These are phyloP conservation scores for Breynia disticha DNA, from an alignment of 441 rosid genomes.

Conservation along the genomic window DNA sequence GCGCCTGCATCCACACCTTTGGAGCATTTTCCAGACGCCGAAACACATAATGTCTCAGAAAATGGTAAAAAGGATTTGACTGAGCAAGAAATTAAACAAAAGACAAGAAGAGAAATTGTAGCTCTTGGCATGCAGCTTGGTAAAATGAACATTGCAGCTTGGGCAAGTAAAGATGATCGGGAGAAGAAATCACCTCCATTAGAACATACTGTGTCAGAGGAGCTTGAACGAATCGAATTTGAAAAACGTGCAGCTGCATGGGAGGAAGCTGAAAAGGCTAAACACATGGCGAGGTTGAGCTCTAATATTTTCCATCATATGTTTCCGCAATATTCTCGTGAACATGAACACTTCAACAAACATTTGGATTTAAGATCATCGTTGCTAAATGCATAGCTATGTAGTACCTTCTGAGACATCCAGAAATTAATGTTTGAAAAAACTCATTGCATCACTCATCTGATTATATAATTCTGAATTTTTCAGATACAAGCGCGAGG, in stretches of 20 bases:
- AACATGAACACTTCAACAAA: too few relatives aligned
- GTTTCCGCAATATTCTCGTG: too few relatives aligned
- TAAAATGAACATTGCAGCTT: slow-evolving; percentile 94
- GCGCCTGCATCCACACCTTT: slow-evolving; percentile 38
- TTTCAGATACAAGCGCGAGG: slow-evolving; percentile 78
- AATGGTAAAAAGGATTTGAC: slow-evolving; percentile 45
- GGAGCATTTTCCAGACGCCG: slow-evolving; percentile 29
- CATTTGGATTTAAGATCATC: too few relatives aligned
- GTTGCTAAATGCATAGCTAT: too few relatives aligned
- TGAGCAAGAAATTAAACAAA: slow-evolving; percentile 72
- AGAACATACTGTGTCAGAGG: slow-evolving; percentile 34
- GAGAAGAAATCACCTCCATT: slow-evolving; percentile 29
- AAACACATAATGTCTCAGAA: slow-evolving; percentile 21
- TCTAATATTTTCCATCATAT: too few relatives aligned
- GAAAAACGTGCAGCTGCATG: slow-evolving; percentile 78
- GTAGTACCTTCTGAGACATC: too few relatives aligned
- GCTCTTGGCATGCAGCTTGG: slow-evolving; percentile 90
- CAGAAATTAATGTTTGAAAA: too few relatives aligned
- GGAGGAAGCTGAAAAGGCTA: slow-evolving; percentile 87
- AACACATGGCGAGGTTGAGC: slow-evolving; percentile 63
- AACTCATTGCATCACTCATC: not conserved
- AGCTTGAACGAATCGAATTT: slow-evolving; percentile 47
- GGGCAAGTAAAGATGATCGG: slow-evolving; percentile 92
- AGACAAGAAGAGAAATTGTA: slow-evolving; percentile 83
- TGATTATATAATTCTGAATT: not conserved